phyloP scores from a whole-genome alignment of 768 basidiomycete species.

The Tephrocybe sp. region DNA sequence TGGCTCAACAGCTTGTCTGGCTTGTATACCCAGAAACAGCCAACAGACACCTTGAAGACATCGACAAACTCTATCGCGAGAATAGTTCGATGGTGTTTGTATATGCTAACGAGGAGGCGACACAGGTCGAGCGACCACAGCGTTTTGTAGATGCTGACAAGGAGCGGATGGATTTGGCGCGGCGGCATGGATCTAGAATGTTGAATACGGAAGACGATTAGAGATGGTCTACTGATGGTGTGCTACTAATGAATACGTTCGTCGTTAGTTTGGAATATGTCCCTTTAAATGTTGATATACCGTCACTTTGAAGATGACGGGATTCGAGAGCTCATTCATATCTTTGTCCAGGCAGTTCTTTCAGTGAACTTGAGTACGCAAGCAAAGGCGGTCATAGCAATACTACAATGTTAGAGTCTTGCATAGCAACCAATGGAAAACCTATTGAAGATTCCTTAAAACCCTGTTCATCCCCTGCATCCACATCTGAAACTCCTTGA shows the following conservation, averaged over 20 bases:
- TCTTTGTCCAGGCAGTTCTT: no score
- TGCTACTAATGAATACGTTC: no score
- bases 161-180: constrained; percentile 21
- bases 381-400: no score
- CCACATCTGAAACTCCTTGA: neutral
- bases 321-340: no score
- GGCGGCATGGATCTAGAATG: constrained; percentile 2
- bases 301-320: no score
- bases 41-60: constrained; percentile 50
- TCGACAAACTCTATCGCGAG: constrained; percentile 48
- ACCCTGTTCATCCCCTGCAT: neutral
- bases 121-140: constrained; percentile 42
- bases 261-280: no score
- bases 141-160: constrained; percentile 40
- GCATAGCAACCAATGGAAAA: no score
- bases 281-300: no score
- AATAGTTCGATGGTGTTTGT: constrained; percentile 42
- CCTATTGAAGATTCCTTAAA: no score
- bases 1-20: constrained; percentile 41
- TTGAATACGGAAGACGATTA: neutral
- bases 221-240: no score
- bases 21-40: constrained; percentile 50
- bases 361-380: no score
- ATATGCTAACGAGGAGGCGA: constrained; percentile 41
- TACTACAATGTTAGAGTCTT: no score